Percentiles rank a stretch among this genome's conserved stretches.
Conservation (phyloP, 148 eudicot genomes). For the Rhododendron mucronatum region DNA sequence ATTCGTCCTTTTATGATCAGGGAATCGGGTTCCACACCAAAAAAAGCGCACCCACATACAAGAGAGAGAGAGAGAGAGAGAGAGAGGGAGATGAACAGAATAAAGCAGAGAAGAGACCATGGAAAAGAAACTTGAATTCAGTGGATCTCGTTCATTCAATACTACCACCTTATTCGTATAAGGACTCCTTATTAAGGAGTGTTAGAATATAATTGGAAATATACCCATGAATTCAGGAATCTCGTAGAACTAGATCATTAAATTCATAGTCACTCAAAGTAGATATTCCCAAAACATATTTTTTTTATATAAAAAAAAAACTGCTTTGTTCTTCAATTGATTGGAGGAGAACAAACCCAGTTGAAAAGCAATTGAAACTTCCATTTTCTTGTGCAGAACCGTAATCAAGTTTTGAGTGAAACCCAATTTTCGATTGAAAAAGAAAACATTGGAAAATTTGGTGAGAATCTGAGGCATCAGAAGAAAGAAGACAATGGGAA, state of each 20-base stretch:
- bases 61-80: neutral
- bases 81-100: neutral
- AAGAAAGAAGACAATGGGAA: neutral
- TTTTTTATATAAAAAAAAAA: neutral
- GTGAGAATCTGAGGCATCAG: neutral
- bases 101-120: neutral
- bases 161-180: neutral
- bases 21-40: slow-evolving; percentile 33
- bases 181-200: neutral
- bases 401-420: neutral
- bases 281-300: neutral
- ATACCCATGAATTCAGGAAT: slow-evolving; percentile 11
- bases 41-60: neutral
- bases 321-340: neutral
- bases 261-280: neutral
- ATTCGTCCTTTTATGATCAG: slow-evolving; percentile 13
- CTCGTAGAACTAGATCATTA: slow-evolving; percentile 6
- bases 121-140: neutral
- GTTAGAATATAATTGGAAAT: neutral
- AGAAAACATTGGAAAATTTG: neutral
- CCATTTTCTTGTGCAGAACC: neutral
- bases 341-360: neutral
- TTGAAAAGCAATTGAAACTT: neutral
- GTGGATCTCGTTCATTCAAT: slow-evolving; percentile 9
- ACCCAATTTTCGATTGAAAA: neutral